Base-by-base conservation (phyloP, 352 stramenopile genomes). In the Phytophthora macrochlamydospora region DNA sequence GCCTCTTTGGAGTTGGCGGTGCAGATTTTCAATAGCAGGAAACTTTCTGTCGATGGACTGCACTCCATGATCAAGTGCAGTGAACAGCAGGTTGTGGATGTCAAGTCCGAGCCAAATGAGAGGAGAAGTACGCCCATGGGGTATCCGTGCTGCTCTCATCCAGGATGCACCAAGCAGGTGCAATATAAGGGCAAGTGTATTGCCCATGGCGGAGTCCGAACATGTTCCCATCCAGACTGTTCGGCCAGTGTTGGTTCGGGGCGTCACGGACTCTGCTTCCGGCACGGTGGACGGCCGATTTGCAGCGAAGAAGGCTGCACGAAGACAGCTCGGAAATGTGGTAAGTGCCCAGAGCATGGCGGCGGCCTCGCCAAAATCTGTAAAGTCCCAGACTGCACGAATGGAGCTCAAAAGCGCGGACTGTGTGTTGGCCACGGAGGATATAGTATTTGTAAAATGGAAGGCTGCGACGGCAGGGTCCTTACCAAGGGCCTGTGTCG, bases 121-220 rank as follows among this genome's bases (percentile, higher is more conserved):
- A 43, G 28, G 5, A 31, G 42, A 0, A 30, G 56, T 3, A 67
- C 57, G 6, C 14, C 50, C 2, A 58, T 9, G 5, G 53, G 59
- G 12, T 44, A 55, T 14, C 14, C 30, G 6, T 45, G 52, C 9
- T 73, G 65, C 30, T 69, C 60, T 3, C 56, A 66, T 44, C 42
- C 49, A n/a, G 60, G 56, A 45, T 73, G 65, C 11, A 56, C 50
- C 5, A 69, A 73, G 3, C 60, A 69, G 55, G 44, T 53, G 5
- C 65, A 73, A 31, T 49, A 35, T 2, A 73, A 66, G 56, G 65
- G 60, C 8, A 69, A 69, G 13, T 73, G 65, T 42, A 69, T 73
- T 37, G 48, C 43, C 3, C 65, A 73, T 50, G 65, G 65, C 24
- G 65, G 65, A 8, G 55, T 69, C 0, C 44, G 50, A 37, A 37